phyloP scores from a whole-genome alignment of 2,329 filamentous ascomycete species.

The Xylogone sp. region DNA sequence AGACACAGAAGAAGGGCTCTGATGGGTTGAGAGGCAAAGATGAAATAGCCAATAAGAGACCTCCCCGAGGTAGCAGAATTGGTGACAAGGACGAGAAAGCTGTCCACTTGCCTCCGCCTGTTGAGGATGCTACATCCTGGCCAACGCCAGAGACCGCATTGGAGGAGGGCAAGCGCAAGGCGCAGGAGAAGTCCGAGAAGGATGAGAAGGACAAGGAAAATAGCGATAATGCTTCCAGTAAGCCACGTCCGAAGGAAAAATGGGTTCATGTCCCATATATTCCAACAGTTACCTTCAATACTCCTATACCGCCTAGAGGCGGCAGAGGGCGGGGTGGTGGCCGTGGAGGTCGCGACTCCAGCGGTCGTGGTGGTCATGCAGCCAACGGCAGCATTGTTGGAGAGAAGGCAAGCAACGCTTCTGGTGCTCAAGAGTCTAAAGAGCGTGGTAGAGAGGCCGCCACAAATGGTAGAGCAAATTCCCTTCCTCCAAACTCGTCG shows the following conservation, averaged over 20 bases:
- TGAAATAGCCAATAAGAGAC: slow-evolving; percentile 23
- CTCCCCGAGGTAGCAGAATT: slow-evolving; percentile 22
- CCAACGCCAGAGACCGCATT: slow-evolving; percentile 81
- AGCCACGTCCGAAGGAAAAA: slow-evolving; percentile 66
- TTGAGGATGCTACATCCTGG: slow-evolving; percentile 78
- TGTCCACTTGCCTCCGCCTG: slow-evolving; percentile 54
- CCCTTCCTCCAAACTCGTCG: slow-evolving; percentile 24
- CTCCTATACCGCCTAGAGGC: slow-evolving; percentile 66
- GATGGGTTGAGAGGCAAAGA: slow-evolving; percentile 30
- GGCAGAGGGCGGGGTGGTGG: slow-evolving; percentile 42
- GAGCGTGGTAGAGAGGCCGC: slow-evolving; percentile 16
- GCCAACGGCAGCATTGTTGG: slow-evolving; percentile 14
- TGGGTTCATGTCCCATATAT: slow-evolving; percentile 84
- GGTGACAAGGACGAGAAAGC: slow-evolving; percentile 29
- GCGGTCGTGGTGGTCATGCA: slow-evolving; percentile 30
- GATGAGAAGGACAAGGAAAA: slow-evolving; percentile 61
- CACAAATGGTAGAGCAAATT: slow-evolving; percentile 17
- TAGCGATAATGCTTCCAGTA: slow-evolving; percentile 51
- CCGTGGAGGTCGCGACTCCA: slow-evolving; percentile 36
- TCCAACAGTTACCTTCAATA: slow-evolving; percentile 82
- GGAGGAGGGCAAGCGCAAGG: slow-evolving; percentile 73
- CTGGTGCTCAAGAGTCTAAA: slow-evolving; percentile 14
- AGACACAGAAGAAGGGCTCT: slow-evolving; percentile 35
- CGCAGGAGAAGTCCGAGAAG: slow-evolving; percentile 53
- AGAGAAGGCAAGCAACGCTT: slow-evolving; percentile 21